These are phyloP conservation scores for Phlebiopsis flavidoalba DNA, from an alignment of 768 basidiomycete genomes.

Conservation along the genomic window DNA sequence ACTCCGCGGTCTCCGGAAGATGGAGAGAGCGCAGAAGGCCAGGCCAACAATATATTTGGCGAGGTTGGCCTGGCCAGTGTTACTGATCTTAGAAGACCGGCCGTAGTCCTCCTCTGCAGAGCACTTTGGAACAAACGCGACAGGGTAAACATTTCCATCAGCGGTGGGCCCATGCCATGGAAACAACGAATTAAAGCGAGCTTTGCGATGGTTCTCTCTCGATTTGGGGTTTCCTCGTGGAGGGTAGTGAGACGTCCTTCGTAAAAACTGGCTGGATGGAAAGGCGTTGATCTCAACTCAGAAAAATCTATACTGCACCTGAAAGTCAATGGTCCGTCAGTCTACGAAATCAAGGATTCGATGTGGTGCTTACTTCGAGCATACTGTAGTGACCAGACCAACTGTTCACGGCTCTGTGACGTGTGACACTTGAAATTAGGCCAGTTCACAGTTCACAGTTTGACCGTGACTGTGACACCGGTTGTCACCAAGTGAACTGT, in stretches of 20 bases:
- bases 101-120: conserved; percentile 51
- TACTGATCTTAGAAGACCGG: conserved; percentile 59
- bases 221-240: conserved; percentile 35
- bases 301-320: conserved; percentile 65
- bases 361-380: conserved; percentile 40
- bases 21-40: conserved; percentile 32
- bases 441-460: conserved; percentile 60
- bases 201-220: conserved; percentile 22
- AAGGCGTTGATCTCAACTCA: conserved; percentile 51
- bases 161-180: conserved; percentile 45
- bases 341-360: neutral
- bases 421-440: conserved; percentile 42
- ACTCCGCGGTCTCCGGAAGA: neutral
- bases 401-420: too few relatives aligned
- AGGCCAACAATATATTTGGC: conserved; percentile 41
- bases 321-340: neutral
- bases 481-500: conserved; percentile 58
- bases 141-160: conserved; percentile 37
- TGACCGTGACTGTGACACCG: conserved; percentile 50
- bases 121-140: conserved; percentile 57
- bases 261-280: conserved; percentile 62
- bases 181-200: conserved; percentile 39
- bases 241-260: conserved; percentile 45
- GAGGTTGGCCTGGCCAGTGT: conserved; percentile 51
- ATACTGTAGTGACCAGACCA: conserved; percentile 57